Percentiles rank a stretch among this genome's conserved stretches.
phyloP scores from a whole-genome alignment of 2,329 filamentous ascomycete species.

The Aspergillus sclerotialis region DNA sequence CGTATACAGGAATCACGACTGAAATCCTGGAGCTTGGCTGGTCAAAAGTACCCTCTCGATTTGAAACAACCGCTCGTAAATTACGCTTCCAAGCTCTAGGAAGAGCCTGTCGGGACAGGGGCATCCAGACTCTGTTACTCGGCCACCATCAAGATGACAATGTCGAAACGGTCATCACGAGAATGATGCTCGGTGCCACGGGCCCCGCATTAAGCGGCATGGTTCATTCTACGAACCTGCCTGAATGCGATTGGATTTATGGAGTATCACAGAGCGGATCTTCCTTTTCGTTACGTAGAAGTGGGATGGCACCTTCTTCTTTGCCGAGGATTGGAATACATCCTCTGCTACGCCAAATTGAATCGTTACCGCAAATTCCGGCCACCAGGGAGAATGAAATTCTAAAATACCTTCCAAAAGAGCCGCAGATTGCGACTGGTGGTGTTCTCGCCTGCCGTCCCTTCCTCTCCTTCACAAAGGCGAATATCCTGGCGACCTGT shows the following conservation, averaged over 20 bases:
- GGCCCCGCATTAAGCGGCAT: conserved; percentile 70
- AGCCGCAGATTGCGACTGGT: conserved; percentile 21
- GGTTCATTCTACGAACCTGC: conserved; percentile 58
- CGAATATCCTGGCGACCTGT: conserved; percentile 60
- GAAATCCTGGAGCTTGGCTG: conserved; percentile 46
- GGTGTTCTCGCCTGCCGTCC: conserved; percentile 32
- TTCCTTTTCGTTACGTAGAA: conserved; percentile 28
- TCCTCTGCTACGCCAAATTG: not conserved
- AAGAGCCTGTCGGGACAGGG: conserved; percentile 45
- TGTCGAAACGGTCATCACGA: conserved; percentile 80
- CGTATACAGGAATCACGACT: conserved; percentile 23
- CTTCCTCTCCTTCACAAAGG: conserved; percentile 53
- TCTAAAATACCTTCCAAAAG: too few species aligned
- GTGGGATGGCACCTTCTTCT: not conserved
- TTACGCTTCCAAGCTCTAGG: conserved; percentile 69
- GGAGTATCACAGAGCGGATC: conserved; percentile 62
- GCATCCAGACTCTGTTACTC: conserved; percentile 59
- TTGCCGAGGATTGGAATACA: not conserved
- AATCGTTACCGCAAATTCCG: not conserved
- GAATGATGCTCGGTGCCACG: conserved; percentile 60
- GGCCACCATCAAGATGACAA: conserved; percentile 90
- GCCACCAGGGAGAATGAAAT: too few species aligned
- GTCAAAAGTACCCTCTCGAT: conserved; percentile 48
- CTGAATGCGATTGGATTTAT: conserved; percentile 72
- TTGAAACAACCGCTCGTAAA: conserved; percentile 70